These are phyloP conservation scores for Pseudonectria buxi DNA, from an alignment of 2,329 filamentous ascomycete genomes.

Conservation along the genomic window DNA sequence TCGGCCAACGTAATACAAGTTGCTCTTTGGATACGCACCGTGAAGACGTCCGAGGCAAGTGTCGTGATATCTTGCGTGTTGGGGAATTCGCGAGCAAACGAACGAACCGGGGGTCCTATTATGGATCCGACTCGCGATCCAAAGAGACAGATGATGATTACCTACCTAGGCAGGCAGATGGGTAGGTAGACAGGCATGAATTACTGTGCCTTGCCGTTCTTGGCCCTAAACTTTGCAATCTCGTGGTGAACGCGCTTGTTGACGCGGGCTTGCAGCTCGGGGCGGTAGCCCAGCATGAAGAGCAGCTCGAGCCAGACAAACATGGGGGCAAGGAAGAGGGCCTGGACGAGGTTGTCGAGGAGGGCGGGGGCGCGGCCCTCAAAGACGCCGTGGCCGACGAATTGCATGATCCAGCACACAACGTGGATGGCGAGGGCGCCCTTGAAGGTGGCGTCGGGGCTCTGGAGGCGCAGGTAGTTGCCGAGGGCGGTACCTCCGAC, in stretches of 20 bases:
- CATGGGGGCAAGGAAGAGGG: conserved; percentile 85
- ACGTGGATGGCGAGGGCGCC: conserved; percentile 62
- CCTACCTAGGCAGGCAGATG: no score
- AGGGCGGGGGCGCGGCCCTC: conserved; percentile 84
- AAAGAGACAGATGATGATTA: no score
- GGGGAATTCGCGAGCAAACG: no score
- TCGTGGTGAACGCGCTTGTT: conserved; percentile 70
- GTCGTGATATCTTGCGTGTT: no score
- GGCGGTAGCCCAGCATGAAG: conserved; percentile 84
- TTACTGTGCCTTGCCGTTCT: conserved; percentile 47
- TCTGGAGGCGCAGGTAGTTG: conserved; percentile 64
- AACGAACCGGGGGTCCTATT: no score
- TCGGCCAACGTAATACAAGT: no score
- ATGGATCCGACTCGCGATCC: no score
- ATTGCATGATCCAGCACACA: conserved; percentile 79
- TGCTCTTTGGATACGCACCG: no score
- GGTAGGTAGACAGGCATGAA: background rate
- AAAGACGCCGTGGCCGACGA: conserved; percentile 83
- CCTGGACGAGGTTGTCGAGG: conserved; percentile 86
- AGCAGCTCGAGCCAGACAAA: conserved; percentile 96
- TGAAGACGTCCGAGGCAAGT: no score
- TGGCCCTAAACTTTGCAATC: conserved; percentile 64
- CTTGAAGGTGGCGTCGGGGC: conserved; percentile 43
- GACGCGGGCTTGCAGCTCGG: conserved; percentile 75
- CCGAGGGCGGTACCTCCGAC: conserved; percentile 66